phyloP scores from a whole-genome alignment of 352 stramenopile species.

The Pseudoperonospora humuli region DNA sequence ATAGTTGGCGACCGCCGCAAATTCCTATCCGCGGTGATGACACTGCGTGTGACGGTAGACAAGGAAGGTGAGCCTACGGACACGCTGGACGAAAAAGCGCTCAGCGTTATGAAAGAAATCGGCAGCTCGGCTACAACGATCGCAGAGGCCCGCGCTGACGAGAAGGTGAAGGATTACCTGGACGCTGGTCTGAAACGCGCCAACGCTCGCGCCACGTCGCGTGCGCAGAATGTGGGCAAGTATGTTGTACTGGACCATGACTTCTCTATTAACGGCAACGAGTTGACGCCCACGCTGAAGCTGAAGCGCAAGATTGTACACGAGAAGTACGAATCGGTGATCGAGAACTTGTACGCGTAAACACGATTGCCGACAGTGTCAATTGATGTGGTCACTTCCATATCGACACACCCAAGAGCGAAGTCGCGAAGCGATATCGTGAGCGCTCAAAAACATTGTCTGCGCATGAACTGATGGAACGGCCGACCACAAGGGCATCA shows the following conservation, averaged over 20 bases:
- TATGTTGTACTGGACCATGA: conserved; percentile 82
- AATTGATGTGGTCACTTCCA: conserved; percentile 11
- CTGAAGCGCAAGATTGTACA: conserved; percentile 90
- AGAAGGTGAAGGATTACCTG: conserved; percentile 76
- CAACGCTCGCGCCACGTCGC: conserved; percentile 66
- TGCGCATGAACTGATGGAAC: too few relatives aligned
- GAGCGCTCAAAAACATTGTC: too few relatives aligned
- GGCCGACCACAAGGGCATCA: too few relatives aligned
- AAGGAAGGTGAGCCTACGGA: conserved; percentile 75
- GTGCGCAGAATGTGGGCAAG: conserved; percentile 82
- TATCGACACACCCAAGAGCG: too few relatives aligned
- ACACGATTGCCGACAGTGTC: conserved; percentile 1
- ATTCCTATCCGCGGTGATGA: conserved; percentile 88
- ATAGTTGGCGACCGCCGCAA: conserved; percentile 91
- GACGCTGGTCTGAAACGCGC: conserved; percentile 69
- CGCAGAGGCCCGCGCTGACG: conserved; percentile 50
- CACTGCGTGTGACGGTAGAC: conserved; percentile 74
- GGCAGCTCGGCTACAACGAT: conserved; percentile 64
- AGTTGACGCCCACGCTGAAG: conserved; percentile 96
- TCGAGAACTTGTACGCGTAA: conserved; percentile 87
- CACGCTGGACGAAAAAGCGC: conserved; percentile 63
- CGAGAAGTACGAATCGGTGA: conserved; percentile 87
- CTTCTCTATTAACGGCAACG: conserved; percentile 86
- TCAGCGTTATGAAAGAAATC: conserved; percentile 52
- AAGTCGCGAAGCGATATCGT: too few relatives aligned